A percentile compares a stretch with the other conserved stretches of the same genome.
phyloP scores from a whole-genome alignment of 2,329 filamentous ascomycete genomes.

The Calonectria ilicicola region DNA sequence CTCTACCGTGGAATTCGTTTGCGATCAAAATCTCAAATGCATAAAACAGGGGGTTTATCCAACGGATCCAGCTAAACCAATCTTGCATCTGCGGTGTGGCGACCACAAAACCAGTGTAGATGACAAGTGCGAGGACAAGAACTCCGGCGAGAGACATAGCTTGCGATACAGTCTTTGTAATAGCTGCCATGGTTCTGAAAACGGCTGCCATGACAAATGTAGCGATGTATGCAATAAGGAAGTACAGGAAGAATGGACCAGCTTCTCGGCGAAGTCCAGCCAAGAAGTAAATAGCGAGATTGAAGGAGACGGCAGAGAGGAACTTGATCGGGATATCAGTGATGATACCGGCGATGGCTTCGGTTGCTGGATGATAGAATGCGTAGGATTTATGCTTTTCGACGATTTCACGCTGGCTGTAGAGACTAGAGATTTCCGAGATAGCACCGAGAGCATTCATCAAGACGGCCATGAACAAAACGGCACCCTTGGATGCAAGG shows the following conservation, averaged over 20 bases:
- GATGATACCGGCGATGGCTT: slow-evolving; percentile 38
- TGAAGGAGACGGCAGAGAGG: slow-evolving; percentile 55
- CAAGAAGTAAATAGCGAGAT: slow-evolving; percentile 65
- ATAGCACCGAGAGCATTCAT: slow-evolving; percentile 70
- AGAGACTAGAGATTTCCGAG: slow-evolving; percentile 63
- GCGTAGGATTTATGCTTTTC: slow-evolving; percentile 62
- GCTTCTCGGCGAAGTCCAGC: slow-evolving; percentile 65
- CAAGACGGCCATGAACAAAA: slow-evolving; percentile 71
- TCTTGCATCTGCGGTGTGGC: slow-evolving; percentile 68
- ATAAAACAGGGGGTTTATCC: slow-evolving; percentile 76
- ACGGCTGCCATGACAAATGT: slow-evolving; percentile 72
- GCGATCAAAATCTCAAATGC: slow-evolving; percentile 76
- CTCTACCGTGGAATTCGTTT: slow-evolving; percentile 72
- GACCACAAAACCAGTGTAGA: slow-evolving; percentile 26
- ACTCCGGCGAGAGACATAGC: slow-evolving; percentile 64
- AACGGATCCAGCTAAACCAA: slow-evolving; percentile 79
- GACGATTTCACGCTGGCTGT: slow-evolving; percentile 60
- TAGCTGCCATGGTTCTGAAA: slow-evolving; percentile 78
- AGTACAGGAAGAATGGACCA: slow-evolving; percentile 79
- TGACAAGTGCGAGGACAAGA: slow-evolving; percentile 64
- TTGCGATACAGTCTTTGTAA: slow-evolving; percentile 73
- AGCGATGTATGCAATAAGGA: slow-evolving; percentile 74
- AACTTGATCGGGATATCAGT: slow-evolving; percentile 54
- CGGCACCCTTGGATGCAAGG: slow-evolving; percentile 66
- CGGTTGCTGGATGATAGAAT: slow-evolving; percentile 57